Conservation (phyloP, 495 filamentous ascomycete genomes). For the Penicillium diatomitis region DNA sequence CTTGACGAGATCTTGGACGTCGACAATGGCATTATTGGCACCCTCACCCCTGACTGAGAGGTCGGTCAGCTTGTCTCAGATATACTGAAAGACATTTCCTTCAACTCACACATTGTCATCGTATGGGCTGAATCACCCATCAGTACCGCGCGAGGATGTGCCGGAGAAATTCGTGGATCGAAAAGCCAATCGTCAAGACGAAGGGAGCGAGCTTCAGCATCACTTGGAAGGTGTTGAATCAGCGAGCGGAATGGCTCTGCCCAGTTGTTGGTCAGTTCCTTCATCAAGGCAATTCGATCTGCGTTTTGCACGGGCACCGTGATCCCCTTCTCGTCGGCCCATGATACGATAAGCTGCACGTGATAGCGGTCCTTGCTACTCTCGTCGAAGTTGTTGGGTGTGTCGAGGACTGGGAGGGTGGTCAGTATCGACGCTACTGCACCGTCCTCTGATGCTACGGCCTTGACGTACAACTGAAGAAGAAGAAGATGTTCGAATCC, state of each 20-base stretch:
- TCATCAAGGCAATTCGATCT: constrained; percentile 43
- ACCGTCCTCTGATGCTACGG: neutral
- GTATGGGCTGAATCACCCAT: constrained; percentile 47
- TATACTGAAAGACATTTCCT: neutral
- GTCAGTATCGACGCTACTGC: neutral
- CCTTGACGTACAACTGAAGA: constrained; percentile 35
- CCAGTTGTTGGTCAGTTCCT: constrained; percentile 42
- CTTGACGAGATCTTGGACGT: constrained; percentile 34
- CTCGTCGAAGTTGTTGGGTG: constrained; percentile 34
- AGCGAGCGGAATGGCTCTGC: constrained; percentile 45
- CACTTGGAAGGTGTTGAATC: constrained; percentile 36
- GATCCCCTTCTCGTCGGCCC: constrained; percentile 35
- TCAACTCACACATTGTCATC: constrained; percentile 47
- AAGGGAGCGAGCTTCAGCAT: constrained; percentile 40
- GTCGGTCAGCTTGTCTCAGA: neutral
- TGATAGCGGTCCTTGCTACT: constrained; percentile 28
- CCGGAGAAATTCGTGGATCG: constrained; percentile 14
- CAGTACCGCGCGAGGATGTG: constrained; percentile 34
- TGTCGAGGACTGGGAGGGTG: constrained; percentile 31
- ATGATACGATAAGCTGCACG: constrained; percentile 45
- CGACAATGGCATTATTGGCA: constrained; percentile 50
- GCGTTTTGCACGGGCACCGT: constrained; percentile 30
- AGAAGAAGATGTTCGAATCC: constrained; percentile 45
- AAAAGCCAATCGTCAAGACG: constrained; percentile 49
- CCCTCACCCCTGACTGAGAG: constrained; percentile 45